Base-by-base conservation (phyloP, 805 yeast genomes). In the Zygoascus bituminiphila region DNA sequence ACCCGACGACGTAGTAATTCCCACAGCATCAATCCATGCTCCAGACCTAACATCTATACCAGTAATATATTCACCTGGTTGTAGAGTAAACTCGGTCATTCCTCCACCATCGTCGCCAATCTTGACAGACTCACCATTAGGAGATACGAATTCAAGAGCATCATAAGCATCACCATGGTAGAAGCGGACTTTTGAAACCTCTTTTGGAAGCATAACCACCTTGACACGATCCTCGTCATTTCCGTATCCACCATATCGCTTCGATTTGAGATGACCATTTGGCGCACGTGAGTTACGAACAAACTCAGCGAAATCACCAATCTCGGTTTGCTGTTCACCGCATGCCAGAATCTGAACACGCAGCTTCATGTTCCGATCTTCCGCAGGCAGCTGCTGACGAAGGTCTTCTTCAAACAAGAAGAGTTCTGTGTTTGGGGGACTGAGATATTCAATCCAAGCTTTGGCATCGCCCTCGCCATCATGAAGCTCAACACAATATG, bases 11-110 rank as follows among this genome's bases (percentile, higher is more conserved):
- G 95, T 84, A 17, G 79, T 71, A 29, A 93, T 68, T 60, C 85
- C 93, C 20, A 87, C 68, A 1, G 83, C 96, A 69, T 93, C 98
- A 4, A 93, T 71, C 97, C 98, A 93, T 1, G 73, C 79, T 9
- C 98, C 98, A 38, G 79, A 71, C 54, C 95, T 72, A 42, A 88
- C 67, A 39, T 74, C 71, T 47, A 89, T 68, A 22, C 82, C 83
- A 2, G 71, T 62, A 6, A 91, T 68, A 8, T 54, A 50, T 60
- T 91, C 96, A 42, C 79, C 85, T 0, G 62, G 62, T 2, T 68
- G 67, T n/a, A 88, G 57, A 1, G 60, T 62, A 50, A 82, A 75
- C 52, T 72, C 81, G 50, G 76, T 56, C n/a, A 67, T 66, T 5
- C 53, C 42, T 12, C 73, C 74, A 2, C 71, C 73, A 10, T 57